Evolutionary conservation across 2,329 filamentous ascomycete species (phyloP), one percentile per base, ranked within the genome.

Genomic region (Aspergillus pseudoglaucus): DNA sequence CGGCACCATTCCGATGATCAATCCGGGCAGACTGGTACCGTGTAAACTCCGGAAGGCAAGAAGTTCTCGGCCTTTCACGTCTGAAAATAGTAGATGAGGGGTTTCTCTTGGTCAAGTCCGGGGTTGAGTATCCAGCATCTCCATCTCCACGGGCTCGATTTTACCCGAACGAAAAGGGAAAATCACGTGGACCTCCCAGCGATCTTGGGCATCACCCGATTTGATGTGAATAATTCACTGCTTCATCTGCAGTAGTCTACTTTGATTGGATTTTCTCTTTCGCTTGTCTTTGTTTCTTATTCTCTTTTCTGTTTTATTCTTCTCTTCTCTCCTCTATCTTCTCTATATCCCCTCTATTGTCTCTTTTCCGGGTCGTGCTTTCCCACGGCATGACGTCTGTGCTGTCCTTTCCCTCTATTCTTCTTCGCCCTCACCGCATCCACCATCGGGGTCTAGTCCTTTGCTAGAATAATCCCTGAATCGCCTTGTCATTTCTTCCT

Each of bases 301-400:
- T 17, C 6, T 35, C 14, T 15, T 35, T 17, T 35, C 8, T 17
- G 14, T 17, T 35, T 3, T 14, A n/a, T n/a, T 17, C n/a, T 15
- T 7, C 8, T 18, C 12, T 7, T 23, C 20, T 23, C 18, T 6
- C 20, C 38, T 40, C 6, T 23, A 18, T 20, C 10, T 3, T 15
- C 20, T 22, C 18, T 40, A 18, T 40, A 18, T 20, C 10, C 15
- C 20, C 2, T 22, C 18, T 12, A 17, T 39, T 18, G 10, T 40
- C 6, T 40, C 2, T n/a, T 40, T 17, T 18, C 15, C 7, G 7
- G 15, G 12, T 40, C 17, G 17, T 22, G 47, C 25, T 57, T 51
- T 55, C 55, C 57, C 55, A 51, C 53, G 53, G 57, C 46, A 57
- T 59, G 53, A 57, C 56, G 52, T 54, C 52, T 53, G 50, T 47